Conservation (phyloP, 495 filamentous ascomycete genomes). For the Xylaria acuta region DNA sequence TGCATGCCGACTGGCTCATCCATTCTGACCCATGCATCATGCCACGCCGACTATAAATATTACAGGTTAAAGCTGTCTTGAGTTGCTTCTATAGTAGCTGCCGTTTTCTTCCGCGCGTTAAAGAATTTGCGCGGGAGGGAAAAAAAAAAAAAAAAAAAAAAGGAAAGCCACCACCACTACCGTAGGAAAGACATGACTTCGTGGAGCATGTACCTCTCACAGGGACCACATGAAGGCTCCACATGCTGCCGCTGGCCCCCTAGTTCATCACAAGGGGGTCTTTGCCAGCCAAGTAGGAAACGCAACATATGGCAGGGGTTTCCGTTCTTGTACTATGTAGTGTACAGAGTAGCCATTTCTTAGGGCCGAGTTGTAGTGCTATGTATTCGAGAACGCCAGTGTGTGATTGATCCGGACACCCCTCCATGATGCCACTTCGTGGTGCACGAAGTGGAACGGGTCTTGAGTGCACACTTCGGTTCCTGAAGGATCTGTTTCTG, state of each 20-base stretch:
- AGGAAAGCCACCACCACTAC: constrained; percentile 1
- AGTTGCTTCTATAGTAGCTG: constrained; percentile 2
- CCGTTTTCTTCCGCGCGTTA: constrained; percentile 11
- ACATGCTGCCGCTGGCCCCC: constrained; percentile 17
- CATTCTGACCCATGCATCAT: constrained; percentile 10
- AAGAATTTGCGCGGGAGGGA: neutral
- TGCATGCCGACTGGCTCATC: constrained; percentile 13
- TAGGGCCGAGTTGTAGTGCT: neutral
- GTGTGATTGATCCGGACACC: constrained; percentile 19
- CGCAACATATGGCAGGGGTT: constrained; percentile 18
- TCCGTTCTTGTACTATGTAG: neutral
- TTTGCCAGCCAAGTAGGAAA: constrained; percentile 5
- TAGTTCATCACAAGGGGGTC: constrained; percentile 13
- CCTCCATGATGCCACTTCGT: constrained; percentile 16
- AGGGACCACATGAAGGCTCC: constrained; percentile 18
- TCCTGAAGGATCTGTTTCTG: constrained; percentile 22
- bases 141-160: too few species aligned
- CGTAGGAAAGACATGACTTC: constrained; percentile 8
- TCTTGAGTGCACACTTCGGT: constrained; percentile 3
- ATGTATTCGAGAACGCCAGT: constrained; percentile 7
- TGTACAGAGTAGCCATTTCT: neutral
- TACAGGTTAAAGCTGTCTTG: constrained; percentile 1
- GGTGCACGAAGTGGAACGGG: constrained; percentile 7
- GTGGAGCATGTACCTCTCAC: constrained; percentile 6
- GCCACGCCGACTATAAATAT: constrained; percentile 17